phyloP scores from a whole-genome alignment of 2,329 filamentous ascomycete genomes.

The Magnaporthiopsis incrustans region DNA sequence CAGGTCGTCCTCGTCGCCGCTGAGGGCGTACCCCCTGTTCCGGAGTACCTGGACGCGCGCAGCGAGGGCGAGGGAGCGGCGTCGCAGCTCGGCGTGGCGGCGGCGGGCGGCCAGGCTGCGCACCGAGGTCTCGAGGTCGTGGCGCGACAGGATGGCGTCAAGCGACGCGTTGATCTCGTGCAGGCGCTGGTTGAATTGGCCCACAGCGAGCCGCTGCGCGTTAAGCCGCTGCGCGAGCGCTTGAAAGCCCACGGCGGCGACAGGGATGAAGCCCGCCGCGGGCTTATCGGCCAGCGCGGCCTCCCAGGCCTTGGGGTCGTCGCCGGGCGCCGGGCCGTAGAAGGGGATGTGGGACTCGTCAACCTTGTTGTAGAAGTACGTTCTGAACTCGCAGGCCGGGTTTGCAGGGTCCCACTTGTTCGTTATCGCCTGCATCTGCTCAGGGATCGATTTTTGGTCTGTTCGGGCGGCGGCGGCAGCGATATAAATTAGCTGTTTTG shows the following conservation, averaged over 20 bases:
- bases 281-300: conserved; percentile 76
- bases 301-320: conserved; percentile 75
- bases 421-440: conserved; percentile 63
- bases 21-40: conserved; percentile 74
- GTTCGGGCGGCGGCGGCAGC: not conserved
- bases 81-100: conserved; percentile 63
- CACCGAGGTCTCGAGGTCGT: conserved; percentile 70
- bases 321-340: conserved; percentile 60
- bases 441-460: conserved; percentile 65
- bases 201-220: conserved; percentile 61
- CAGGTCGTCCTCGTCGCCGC: conserved; percentile 70
- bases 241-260: conserved; percentile 65
- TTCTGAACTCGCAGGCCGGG: conserved; percentile 65
- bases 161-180: conserved; percentile 75
- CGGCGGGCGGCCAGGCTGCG: conserved; percentile 64
- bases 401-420: conserved; percentile 67
- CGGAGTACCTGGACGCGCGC: conserved; percentile 73
- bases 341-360: conserved; percentile 67
- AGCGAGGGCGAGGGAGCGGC: conserved; percentile 66
- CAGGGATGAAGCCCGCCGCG: conserved; percentile 66
- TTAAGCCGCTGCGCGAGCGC: conserved; percentile 64
- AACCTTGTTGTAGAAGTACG: conserved; percentile 84
- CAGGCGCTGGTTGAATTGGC: conserved; percentile 61
- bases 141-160: conserved; percentile 62
- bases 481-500: not conserved